Percentiles rank a stretch among this genome's conserved stretches.
These are phyloP conservation scores for Nicotiana paniculata DNA, from an alignment of 257 asterid genomes.

Conservation along the genomic window DNA sequence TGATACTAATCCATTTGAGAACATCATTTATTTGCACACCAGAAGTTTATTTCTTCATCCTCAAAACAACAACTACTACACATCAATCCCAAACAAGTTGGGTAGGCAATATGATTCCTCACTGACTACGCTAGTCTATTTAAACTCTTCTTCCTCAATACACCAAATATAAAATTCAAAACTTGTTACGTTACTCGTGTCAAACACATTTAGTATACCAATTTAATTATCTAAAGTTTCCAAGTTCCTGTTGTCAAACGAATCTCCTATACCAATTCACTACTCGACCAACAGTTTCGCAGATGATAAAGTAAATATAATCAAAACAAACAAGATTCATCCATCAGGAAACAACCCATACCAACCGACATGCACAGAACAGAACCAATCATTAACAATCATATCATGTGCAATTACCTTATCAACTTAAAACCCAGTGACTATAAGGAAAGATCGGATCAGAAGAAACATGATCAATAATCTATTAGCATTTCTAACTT, in stretches of 20 bases:
- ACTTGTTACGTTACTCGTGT: background rate
- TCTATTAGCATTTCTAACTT: background rate
- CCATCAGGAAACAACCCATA: background rate
- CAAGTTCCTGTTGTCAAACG: background rate
- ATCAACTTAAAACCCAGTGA: background rate
- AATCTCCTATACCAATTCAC: background rate
- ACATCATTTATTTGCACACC: background rate
- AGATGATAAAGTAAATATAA: background rate
- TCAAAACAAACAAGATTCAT: background rate
- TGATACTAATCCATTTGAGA: background rate
- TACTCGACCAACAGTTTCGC: background rate
- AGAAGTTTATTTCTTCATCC: background rate
- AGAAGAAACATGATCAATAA: background rate
- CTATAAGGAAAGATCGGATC: background rate
- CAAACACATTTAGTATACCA: background rate
- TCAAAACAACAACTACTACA: background rate
- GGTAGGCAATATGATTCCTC: no score
- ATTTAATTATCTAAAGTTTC: background rate
- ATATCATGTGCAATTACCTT: background rate
- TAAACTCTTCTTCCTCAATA: background rate
- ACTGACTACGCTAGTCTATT: no score
- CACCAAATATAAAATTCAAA: background rate
- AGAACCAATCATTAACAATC: background rate
- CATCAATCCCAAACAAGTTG: no score
- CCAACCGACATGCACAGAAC: background rate